Evolutionary conservation across 345 rosid species (phyloP), one percentile per base, ranked within the genome.

Genomic region (Carallia brachiata): DNA sequence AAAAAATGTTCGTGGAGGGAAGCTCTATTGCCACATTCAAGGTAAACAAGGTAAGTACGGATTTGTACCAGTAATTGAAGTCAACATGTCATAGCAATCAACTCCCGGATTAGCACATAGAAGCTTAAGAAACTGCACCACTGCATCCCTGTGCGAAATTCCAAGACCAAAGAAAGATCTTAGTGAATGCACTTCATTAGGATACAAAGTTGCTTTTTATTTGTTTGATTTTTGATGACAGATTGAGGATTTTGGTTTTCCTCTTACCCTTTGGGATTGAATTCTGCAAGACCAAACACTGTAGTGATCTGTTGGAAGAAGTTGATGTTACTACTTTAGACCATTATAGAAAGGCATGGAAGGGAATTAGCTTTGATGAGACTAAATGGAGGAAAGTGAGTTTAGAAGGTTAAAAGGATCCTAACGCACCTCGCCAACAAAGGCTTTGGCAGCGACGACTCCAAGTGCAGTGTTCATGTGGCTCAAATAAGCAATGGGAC

Each of bases 401-500:
- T 3, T 44, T 12, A 32, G 34, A 32, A 32, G 2, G 34, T 32
- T 32, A 32, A 4, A 32, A 32, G 34, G 34, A 32, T 52, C 10
- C 1, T 4, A 12, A 39, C 52, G 28, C 53, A 91, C 98, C 96
- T 95, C 99, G 7, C 95, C 97, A 59, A 85, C 74, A 72, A 91
- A 89, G 66, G 85, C 9, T 81, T 47, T 84, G 66, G 96, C 91
- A 27, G 97, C 92, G 56, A 79, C 28, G 68, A 75, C 78, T 7
- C 86, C 97, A 19, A 95, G 75, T 44, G 86, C 74, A 23, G 97
- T 87, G 74, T 78, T 89, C 96, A 95, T 92, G 81, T 89, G 84
- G 86, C 92, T 90, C 82, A 95, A 84, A 79, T 89, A 92, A 54
- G 98, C 97, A 65, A 95, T 76, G 12, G 97, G 99, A 77, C 99